Evolutionary conservation across 495 filamentous ascomycete genomes (phyloP).

Genomic region (Aeminium ludgeri): DNA sequence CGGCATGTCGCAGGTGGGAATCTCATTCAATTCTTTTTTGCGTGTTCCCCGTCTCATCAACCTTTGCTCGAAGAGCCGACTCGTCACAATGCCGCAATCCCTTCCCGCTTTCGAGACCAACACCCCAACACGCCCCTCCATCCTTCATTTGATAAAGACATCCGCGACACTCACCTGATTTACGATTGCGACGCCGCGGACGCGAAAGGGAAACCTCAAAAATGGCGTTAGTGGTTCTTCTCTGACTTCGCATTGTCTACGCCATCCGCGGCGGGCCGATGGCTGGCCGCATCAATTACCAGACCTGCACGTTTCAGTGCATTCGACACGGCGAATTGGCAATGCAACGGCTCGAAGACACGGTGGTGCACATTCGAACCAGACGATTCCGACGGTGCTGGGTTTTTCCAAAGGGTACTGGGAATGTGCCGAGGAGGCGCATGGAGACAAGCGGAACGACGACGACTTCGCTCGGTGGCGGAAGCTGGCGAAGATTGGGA

Average conservation of each 20-base stretch:
- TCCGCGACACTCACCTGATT: slow-evolving; percentile 27
- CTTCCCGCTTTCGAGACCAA: not conserved
- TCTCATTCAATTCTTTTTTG: too few species aligned
- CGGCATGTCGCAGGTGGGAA: too few species aligned
- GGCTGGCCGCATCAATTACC: slow-evolving; percentile 27
- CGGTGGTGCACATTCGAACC: too few species aligned
- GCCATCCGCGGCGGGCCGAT: too few species aligned
- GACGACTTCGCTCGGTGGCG: slow-evolving; percentile 25
- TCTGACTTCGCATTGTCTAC: too few species aligned
- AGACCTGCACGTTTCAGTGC: slow-evolving; percentile 28
- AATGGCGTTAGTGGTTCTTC: slow-evolving; percentile 32
- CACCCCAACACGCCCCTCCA: not conserved
- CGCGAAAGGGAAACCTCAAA: slow-evolving; percentile 22
- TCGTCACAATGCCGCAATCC: too few species aligned
- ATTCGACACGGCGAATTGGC: too few species aligned
- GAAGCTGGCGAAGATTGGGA: slow-evolving; percentile 22
- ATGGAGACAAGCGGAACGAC: slow-evolving; percentile 27
- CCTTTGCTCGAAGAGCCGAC: too few species aligned
- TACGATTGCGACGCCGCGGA: slow-evolving; percentile 27
- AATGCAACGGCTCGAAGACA: too few species aligned
- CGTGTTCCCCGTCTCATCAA: too few species aligned
- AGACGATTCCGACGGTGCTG: slow-evolving; percentile 24
- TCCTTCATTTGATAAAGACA: slow-evolving; percentile 24
- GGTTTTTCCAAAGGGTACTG: slow-evolving; percentile 29
- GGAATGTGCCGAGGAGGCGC: slow-evolving; percentile 23